Evolutionary conservation across 2,329 filamentous ascomycete species (phyloP), one percentile per base, ranked within the genome.

Genomic region (Cadophora malorum): DNA sequence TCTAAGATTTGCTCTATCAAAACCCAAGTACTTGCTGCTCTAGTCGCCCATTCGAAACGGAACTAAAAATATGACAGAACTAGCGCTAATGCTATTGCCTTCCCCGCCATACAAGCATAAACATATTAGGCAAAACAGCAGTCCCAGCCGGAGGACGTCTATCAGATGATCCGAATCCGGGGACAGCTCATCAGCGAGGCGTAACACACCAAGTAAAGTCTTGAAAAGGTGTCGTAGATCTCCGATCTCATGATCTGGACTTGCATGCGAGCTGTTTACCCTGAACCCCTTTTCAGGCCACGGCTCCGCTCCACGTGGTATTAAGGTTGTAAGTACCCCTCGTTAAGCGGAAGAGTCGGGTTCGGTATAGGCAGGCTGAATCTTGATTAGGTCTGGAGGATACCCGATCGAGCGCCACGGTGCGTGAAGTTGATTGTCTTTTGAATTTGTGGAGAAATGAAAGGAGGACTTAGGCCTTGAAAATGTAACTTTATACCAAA

Each of bases 251-350:
- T 41, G 58, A 47, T 61, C 35, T 61, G 25, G 8, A 58, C 55
- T 9, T 23, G 58, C 38, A 61, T 47, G 58, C 58, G 21, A 41
- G 14, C 12, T 45, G 5, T 61, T 61, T 47, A 47, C 47, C 58
- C 35, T 12, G 7, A 9, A 35, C 25, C 25, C 10, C 25, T 38
- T 47, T n/a, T 45, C 35, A 38, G 31, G 4, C 33, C 31, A 38
- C 55, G 58, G 58, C 38, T 28, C 58, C 58, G 41, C 21, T 61
- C 58, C 58, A 61, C 21, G 38, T 61, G 35, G 58, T 61, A 61
- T 61, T 47, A 31, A 61, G 25, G 35, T 61, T 61, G 19, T 21
- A 49, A 49, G 45, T 21, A 47, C 58, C 58, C 38, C 58, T 61
- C 38, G 58, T 60, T n/a, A 25, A 14, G 19, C 38, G 41, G 58